phyloP scores from a whole-genome alignment of 148 eudicot species.

The Diospyros lotus region DNA sequence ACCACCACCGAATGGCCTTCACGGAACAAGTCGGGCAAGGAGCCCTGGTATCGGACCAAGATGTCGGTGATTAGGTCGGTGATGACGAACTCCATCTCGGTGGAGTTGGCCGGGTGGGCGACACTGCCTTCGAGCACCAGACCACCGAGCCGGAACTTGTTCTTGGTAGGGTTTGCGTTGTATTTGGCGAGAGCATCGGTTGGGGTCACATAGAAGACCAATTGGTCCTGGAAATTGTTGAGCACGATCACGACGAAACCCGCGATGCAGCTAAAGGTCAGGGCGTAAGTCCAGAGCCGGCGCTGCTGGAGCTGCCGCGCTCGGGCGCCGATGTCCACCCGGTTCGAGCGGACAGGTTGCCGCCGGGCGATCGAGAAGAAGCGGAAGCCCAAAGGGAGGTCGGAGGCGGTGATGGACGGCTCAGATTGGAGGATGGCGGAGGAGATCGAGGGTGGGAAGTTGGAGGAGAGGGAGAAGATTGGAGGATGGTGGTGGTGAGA shows the following conservation, averaged over 20 bases:
- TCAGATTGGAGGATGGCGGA: conserved; percentile 11
- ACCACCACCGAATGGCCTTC: conserved; percentile 97
- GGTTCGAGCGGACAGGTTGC: conserved; percentile 24
- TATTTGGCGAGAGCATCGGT: conserved; percentile 63
- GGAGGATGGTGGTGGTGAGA: conserved; percentile 2
- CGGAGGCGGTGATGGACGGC: conserved; percentile 13
- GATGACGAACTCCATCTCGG: conserved; percentile 79
- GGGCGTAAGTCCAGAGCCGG: conserved; percentile 83
- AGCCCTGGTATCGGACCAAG: conserved; percentile 74
- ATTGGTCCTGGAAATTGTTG: conserved; percentile 77
- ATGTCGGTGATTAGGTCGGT: conserved; percentile 81
- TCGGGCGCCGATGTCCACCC: conserved; percentile 68
- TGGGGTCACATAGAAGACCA: conserved; percentile 81
- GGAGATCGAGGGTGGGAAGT: conserved; percentile 8
- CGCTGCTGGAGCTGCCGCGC: conserved; percentile 81
- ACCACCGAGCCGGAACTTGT: conserved; percentile 75
- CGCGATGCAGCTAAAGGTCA: conserved; percentile 72
- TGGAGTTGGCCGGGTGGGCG: conserved; percentile 43
- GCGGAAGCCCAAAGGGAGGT: conserved; percentile 23
- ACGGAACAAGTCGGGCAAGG: conserved; percentile 84
- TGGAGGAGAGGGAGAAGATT: conserved; percentile 18
- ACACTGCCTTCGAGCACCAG: conserved; percentile 81
- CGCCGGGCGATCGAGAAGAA: conserved; percentile 47
- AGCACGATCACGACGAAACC: conserved; percentile 69
- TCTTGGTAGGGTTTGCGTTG: conserved; percentile 36